Conservation (phyloP, 2,329 filamentous ascomycete species). For the Xylariaceae sp. region DNA sequence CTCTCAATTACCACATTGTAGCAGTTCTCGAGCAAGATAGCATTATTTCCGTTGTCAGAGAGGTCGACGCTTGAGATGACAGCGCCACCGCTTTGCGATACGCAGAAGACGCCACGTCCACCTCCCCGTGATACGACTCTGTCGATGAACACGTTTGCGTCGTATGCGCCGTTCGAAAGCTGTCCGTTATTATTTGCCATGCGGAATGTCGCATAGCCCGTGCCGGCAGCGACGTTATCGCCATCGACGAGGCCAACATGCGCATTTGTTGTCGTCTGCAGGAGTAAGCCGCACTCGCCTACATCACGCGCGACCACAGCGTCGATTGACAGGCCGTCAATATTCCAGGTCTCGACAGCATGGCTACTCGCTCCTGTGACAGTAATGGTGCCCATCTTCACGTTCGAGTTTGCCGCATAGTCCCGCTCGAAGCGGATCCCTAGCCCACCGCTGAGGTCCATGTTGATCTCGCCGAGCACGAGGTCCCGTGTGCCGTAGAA, state of each 20-base stretch:
- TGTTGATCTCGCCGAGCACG: slow-evolving; percentile 45
- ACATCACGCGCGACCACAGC: slow-evolving; percentile 49
- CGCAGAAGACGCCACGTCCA: slow-evolving; percentile 53
- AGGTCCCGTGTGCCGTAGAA: slow-evolving; percentile 49
- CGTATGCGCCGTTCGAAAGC: slow-evolving; percentile 43
- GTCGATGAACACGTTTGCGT: slow-evolving; percentile 49
- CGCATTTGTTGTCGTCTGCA: slow-evolving; percentile 50
- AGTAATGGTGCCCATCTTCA: slow-evolving; percentile 47
- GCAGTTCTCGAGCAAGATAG: slow-evolving; percentile 55
- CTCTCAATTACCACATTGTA: slow-evolving; percentile 48
- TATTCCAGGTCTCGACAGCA: slow-evolving; percentile 56
- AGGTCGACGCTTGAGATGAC: slow-evolving; percentile 47
- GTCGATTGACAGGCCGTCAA: slow-evolving; percentile 48
- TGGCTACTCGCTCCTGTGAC: slow-evolving; percentile 51
- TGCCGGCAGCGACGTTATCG: slow-evolving; percentile 47
- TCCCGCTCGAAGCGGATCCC: slow-evolving; percentile 56
- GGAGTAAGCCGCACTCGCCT: slow-evolving; percentile 51
- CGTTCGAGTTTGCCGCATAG: slow-evolving; percentile 46
- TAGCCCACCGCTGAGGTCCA: slow-evolving; percentile 50
- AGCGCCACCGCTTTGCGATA: slow-evolving; percentile 50
- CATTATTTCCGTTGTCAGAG: slow-evolving; percentile 49
- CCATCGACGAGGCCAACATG: slow-evolving; percentile 51
- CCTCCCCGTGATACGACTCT: slow-evolving; percentile 51
- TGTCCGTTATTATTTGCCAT: slow-evolving; percentile 54
- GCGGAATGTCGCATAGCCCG: slow-evolving; percentile 52